Base-by-base conservation (phyloP, 257 asterid genomes). In the Jaltomata sinuosa region DNA sequence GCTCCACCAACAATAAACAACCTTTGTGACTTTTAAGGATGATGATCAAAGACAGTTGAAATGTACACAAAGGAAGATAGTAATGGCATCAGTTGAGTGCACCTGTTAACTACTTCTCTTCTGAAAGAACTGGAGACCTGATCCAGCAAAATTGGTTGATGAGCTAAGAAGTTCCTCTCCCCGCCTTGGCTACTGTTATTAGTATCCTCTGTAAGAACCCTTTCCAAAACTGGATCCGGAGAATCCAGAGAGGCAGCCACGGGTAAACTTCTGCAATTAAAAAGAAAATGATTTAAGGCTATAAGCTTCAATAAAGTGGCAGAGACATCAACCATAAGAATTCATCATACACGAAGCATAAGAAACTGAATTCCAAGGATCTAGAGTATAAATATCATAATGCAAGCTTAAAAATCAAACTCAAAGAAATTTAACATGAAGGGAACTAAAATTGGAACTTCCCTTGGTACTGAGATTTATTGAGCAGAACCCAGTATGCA, bases 71-170 rank as follows among this genome's bases (percentile, higher is more conserved):
- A 9, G 19, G 47, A 77, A 12, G 83, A 50, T 34, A 67, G 19
- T 79, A 64, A 59, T 67, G 57, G 62, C 29, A 64, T 47, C 54
- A 71, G 64, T 76, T 57, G 78, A 76, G 64, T 85, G 62, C 82
- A 93, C 98, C 94, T 94, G 91, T 83, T 87, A 67, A 85, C 84
- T 85, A 86, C 67, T 68, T 90, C 94, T 89, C 93, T 87, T 87
- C 91, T 84, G 74, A 88, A 85, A 72, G 93, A 90, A 86, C 89
- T 86, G 18, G 88, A 83, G 82, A 87, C 85, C 86, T 87, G 93
- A 81, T 91, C 93, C 61, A 83, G 49, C 19, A 57, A 84, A 42
- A 85, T 91, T 49, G 85, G 81, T 74, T 87, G 92, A 80, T 86
- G 86, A 83, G 47, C 79, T 47, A 74, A 54, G 36, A 88, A 67